Evolutionary conservation across 371 early-diverging fungal species (phyloP).

Genomic region (Smittium culicis): DNA sequence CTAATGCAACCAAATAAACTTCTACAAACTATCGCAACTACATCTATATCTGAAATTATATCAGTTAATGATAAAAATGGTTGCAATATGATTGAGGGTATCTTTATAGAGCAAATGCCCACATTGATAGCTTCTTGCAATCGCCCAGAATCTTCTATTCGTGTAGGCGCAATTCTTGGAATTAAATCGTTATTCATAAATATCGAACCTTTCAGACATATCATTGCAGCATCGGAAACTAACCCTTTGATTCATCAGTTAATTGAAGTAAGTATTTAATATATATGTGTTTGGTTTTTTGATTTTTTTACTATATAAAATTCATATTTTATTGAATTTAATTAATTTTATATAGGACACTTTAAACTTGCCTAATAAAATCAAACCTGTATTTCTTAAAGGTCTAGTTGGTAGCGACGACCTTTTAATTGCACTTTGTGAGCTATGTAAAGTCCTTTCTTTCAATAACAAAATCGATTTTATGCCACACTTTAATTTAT

Average conservation of each 20-base stretch:
- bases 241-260: neutral
- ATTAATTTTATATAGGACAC: neutral
- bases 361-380: neutral
- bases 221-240: neutral
- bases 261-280: neutral
- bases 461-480: neutral
- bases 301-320: neutral
- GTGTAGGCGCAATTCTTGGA: neutral
- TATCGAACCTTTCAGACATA: neutral
- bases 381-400: neutral
- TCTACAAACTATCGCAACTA: neutral
- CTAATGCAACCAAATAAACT: neutral
- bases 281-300: too few species aligned
- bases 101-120: neutral
- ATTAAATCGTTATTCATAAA: neutral
- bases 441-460: neutral
- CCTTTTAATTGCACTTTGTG: neutral
- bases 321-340: too few species aligned
- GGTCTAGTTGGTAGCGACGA: neutral
- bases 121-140: neutral
- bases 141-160: neutral
- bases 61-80: neutral
- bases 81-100: neutral
- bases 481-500: neutral
- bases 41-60: neutral